Evolutionary conservation across 2,329 filamentous ascomycete species (phyloP).

Genomic region (Zarea fungicola): DNA sequence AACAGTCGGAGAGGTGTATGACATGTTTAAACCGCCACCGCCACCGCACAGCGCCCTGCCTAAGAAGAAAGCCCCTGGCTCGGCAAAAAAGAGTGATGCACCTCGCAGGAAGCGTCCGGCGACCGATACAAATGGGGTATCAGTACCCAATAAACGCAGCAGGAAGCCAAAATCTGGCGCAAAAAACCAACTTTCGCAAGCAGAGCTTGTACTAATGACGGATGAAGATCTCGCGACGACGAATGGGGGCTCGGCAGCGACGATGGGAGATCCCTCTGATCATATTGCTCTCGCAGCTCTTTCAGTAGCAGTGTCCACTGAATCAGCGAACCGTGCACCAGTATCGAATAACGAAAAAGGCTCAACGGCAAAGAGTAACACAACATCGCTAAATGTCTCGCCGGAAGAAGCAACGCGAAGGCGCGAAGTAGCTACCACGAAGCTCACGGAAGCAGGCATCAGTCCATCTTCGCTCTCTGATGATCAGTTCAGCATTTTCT

Average conservation of each 20-base stretch:
- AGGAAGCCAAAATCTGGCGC: neutral
- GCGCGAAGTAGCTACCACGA: slow-evolving; percentile 40
- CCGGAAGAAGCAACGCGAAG: slow-evolving; percentile 47
- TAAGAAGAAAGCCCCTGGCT: slow-evolving; percentile 21
- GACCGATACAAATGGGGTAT: neutral
- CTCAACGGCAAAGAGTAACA: neutral
- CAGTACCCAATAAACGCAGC: neutral
- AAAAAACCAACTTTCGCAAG: slow-evolving; percentile 9
- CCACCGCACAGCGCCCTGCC: slow-evolving; percentile 17
- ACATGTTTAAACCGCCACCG: slow-evolving; percentile 42
- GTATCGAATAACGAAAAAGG: neutral
- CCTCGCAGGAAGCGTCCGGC: slow-evolving; percentile 6
- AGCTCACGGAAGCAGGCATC: slow-evolving; percentile 44
- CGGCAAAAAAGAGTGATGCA: slow-evolving; percentile 7
- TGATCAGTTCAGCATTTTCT: slow-evolving; percentile 55
- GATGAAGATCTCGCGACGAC: neutral
- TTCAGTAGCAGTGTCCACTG: neutral
- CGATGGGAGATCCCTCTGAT: slow-evolving; percentile 4
- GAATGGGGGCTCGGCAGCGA: neutral
- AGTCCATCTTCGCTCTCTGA: slow-evolving; percentile 46
- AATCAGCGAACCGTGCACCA: neutral
- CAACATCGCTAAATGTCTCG: slow-evolving; percentile 28
- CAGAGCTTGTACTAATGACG: slow-evolving; percentile 6
- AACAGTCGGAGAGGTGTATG: slow-evolving; percentile 46
- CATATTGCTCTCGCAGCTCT: slow-evolving; percentile 11